Percentiles rank a stretch among this genome's conserved stretches.
Conservation (phyloP, 73 alveolate species). For the Blepharisma japonicum region DNA sequence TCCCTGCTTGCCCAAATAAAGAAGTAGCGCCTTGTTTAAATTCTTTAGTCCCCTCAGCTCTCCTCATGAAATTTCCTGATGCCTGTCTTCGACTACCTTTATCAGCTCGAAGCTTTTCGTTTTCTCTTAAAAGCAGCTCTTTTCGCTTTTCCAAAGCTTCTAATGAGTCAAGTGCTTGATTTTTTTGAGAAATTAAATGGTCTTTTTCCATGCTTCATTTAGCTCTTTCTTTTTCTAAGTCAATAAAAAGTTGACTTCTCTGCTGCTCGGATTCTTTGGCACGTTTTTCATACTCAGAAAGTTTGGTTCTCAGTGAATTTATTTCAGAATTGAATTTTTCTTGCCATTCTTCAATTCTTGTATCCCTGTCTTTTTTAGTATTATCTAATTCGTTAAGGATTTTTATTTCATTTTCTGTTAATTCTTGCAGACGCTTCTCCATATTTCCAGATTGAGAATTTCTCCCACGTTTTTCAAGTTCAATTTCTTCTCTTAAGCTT, state of each 20-base stretch:
- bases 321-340: conserved; percentile 72
- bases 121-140: conserved; percentile 83
- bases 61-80: neutral
- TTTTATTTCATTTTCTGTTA: conserved; percentile 66
- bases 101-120: conserved; percentile 86
- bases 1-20: neutral
- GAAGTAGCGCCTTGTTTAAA: neutral
- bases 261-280: conserved; percentile 76
- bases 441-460: conserved; percentile 65
- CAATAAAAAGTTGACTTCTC: conserved; percentile 69
- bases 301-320: conserved; percentile 65
- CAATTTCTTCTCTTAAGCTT: conserved; percentile 72
- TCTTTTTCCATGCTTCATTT: conserved; percentile 89
- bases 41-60: conserved; percentile 20
- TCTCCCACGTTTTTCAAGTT: conserved; percentile 73
- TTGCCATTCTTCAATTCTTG: conserved; percentile 70
- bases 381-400: conserved; percentile 72
- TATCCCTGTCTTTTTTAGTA: conserved; percentile 77
- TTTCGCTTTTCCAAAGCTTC: conserved; percentile 72
- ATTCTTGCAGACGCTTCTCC: conserved; percentile 83
- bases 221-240: conserved; percentile 92
- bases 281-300: conserved; percentile 77
- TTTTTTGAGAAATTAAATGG: conserved; percentile 58
- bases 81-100: conserved; percentile 62
- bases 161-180: conserved; percentile 68